These are phyloP conservation scores for Thecaphora thlaspeos DNA, from an alignment of 1,284 basidiomycete genomes.

Conservation along the genomic window DNA sequence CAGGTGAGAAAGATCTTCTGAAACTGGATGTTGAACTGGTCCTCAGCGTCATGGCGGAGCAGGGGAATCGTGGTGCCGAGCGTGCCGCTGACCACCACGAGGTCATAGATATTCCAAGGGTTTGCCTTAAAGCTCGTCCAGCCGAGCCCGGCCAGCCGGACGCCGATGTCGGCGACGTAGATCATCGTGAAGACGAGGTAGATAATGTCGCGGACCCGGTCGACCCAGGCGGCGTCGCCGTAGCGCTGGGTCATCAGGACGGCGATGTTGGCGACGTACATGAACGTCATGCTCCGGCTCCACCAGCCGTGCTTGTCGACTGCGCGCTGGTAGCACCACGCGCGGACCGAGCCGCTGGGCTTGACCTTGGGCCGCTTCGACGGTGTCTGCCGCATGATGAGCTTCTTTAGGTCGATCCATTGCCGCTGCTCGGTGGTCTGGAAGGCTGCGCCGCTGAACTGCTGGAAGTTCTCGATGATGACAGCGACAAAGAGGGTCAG, in stretches of 20 bases:
- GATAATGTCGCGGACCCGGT: conserved; percentile 72
- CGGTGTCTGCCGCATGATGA: conserved; percentile 82
- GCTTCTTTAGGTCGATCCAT: conserved; percentile 89
- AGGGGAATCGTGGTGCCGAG: conserved; percentile 76
- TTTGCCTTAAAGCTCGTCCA: conserved; percentile 80
- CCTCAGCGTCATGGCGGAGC: conserved; percentile 13
- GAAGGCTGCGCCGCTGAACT: conserved; percentile 73
- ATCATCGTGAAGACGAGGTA: conserved; percentile 74
- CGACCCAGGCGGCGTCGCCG: conserved; percentile 64
- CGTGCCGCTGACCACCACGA: conserved; percentile 77
- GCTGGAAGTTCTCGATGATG: conserved; percentile 89
- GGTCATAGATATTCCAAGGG: conserved; percentile 83
- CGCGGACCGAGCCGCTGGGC: conserved; percentile 66
- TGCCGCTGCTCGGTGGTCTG: conserved; percentile 82
- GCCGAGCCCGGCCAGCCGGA: conserved; percentile 81
- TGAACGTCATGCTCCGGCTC: conserved; percentile 75
- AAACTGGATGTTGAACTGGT: conserved; percentile 64
- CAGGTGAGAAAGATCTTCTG: conserved; percentile 93
- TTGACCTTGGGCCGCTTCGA: conserved; percentile 72
- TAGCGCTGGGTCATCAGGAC: conserved; percentile 84
- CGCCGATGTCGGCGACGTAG: conserved; percentile 75
- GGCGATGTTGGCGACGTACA: conserved; percentile 82
- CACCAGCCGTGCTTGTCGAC: conserved; percentile 92
- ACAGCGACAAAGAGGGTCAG: conserved; percentile 66
- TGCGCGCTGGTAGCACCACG: conserved; percentile 90